Evolutionary conservation across 345 rosid genomes (phyloP).

Genomic region (Hirschfeldia incana): DNA sequence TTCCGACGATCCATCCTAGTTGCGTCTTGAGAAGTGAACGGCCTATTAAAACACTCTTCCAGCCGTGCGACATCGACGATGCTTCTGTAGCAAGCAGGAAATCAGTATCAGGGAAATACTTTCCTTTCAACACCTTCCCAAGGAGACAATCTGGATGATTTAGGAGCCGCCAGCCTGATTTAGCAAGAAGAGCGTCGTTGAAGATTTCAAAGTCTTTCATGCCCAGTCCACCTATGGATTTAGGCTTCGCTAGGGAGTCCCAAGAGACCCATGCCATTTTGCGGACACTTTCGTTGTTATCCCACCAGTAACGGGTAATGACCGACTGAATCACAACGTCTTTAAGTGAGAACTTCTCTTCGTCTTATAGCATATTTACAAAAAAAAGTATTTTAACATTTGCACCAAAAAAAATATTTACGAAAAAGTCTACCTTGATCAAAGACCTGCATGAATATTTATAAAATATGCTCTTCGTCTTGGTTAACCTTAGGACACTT

Average conservation of each 20-base stretch:
- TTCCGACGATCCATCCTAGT: too few species aligned
- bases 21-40: neutral
- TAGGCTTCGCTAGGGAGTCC: neutral
- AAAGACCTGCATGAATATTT: neutral
- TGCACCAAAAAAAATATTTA: neutral
- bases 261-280: neutral
- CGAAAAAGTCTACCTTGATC: neutral
- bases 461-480: neutral
- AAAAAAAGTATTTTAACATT: neutral
- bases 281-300: neutral
- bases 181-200: neutral
- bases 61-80: neutral
- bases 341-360: neutral
- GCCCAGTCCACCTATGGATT: neutral
- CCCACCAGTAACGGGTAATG: neutral
- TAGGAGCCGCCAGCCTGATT: neutral
- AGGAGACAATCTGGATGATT: neutral
- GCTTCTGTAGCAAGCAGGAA: neutral
- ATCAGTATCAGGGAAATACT: neutral
- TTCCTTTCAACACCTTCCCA: neutral
- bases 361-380: neutral
- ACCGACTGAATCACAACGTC: neutral
- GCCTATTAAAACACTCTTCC: neutral
- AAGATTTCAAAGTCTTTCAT: neutral
- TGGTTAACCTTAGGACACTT: neutral